phyloP scores from a whole-genome alignment of 1,284 basidiomycete genomes.

The Austroboletus niveus region DNA sequence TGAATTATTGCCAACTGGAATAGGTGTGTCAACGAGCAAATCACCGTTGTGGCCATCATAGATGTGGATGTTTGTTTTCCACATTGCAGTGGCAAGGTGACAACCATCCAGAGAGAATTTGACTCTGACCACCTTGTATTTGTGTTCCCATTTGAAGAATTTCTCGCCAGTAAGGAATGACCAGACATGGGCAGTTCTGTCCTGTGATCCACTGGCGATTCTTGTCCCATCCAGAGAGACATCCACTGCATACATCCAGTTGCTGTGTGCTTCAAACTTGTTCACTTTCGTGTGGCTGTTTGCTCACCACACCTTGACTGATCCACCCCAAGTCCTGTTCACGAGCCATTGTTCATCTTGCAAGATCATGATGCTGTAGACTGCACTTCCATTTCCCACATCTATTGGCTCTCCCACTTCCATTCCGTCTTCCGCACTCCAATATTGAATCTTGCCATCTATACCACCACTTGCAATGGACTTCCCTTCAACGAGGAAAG shows the following conservation, averaged over 20 bases:
- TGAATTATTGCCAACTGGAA: background rate
- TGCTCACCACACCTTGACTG: background rate
- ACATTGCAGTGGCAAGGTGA: background rate
- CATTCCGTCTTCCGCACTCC: background rate
- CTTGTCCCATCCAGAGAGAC: background rate
- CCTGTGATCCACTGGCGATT: background rate
- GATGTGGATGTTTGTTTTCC: background rate
- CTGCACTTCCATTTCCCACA: too few relatives aligned
- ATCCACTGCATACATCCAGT: background rate
- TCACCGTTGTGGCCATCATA: background rate
- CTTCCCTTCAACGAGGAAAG: background rate
- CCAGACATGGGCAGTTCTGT: background rate
- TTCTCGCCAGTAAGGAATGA: background rate
- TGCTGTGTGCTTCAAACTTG: background rate
- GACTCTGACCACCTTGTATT: background rate
- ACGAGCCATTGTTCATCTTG: background rate
- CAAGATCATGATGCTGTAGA: background rate
- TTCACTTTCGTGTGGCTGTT: background rate
- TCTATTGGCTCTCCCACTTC: background rate
- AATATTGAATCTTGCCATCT: background rate
- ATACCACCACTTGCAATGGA: background rate
- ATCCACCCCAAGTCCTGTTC: background rate
- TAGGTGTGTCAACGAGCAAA: background rate
- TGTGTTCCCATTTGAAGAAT: background rate
- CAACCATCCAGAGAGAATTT: background rate